Base-by-base conservation (phyloP, 495 filamentous ascomycete genomes). In the Chaetomidium leptoderma region DNA sequence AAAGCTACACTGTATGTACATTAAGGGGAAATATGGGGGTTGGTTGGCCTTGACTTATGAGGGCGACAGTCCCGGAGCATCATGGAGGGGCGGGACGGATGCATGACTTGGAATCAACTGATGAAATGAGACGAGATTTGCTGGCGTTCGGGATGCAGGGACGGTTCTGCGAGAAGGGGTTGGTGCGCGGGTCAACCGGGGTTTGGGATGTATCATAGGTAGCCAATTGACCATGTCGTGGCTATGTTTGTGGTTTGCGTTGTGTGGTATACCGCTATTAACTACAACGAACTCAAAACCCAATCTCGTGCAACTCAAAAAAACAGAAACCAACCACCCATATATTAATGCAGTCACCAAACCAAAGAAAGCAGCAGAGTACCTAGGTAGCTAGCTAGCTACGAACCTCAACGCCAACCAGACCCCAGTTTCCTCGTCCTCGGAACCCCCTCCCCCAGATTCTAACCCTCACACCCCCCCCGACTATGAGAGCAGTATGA, bases 111-210 rank as follows among this genome's bases (percentile, higher is more conserved):
- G 47, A 23, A 36, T 50, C 47, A 35, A 17, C 47, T 10, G 36
- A 29, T 30, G 33, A 39, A 57, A 57, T 19, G 48, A 50, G 36
- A 51, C 45, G 55, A 58, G 13, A 40, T 66, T 55, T 53, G 40
- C 51, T 55, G 46, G 57, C 53, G 58, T 55, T 55, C 39, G 52
- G 51, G 52, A 55, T 55, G 39, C 52, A 44, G 39, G 39, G 52
- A 40, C 52, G 52, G 52, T 43, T 44, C 13, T 5, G 39, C 50
- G 51, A 35, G 37, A 37, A 44, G 39, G 39, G n/a, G n/a, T 19
- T 24, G 52, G 14, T 55, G 26, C 45, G 55, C 55, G 55, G 55
- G 39, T 50, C 35, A 43, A 44, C 39, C 27, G 55, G 46, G 45
- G 9, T 3, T 32, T 30, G 32, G 46, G 45, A 19, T 51, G 46